A percentile compares a stretch with the other conserved stretches of the same genome.
Evolutionary conservation across 352 stramenopile species (phyloP).

Genomic region (Globisporangium echinulatum): DNA sequence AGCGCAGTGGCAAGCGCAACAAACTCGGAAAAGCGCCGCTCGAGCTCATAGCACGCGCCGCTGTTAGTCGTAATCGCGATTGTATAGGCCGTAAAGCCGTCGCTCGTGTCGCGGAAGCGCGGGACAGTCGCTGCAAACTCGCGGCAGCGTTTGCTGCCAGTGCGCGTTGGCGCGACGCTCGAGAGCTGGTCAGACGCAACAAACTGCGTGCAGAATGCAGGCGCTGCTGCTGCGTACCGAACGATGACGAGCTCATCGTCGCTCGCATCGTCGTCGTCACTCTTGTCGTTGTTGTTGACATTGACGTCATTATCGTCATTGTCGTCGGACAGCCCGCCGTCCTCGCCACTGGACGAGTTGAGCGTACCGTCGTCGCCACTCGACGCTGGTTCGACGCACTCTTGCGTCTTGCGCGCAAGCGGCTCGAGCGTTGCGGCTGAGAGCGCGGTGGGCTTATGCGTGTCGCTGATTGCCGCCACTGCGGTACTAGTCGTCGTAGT

Average conservation of each 20-base stretch:
- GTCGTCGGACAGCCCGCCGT: neutral
- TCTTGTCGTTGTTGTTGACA: slow-evolving; percentile 19
- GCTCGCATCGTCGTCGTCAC: slow-evolving; percentile 25
- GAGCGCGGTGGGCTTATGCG: no score
- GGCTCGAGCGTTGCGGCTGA: slow-evolving; percentile 2
- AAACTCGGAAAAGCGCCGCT: slow-evolving; percentile 79
- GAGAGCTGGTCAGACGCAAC: slow-evolving; percentile 9
- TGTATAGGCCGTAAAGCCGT: slow-evolving; percentile 63
- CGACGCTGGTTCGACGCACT: slow-evolving; percentile 5
- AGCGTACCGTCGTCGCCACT: slow-evolving; percentile 1
- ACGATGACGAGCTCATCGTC: slow-evolving; percentile 69
- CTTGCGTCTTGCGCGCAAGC: neutral
- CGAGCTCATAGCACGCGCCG: slow-evolving; percentile 33
- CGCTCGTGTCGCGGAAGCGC: slow-evolving; percentile 52
- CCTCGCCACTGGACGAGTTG: slow-evolving; percentile 2
- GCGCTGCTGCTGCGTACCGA: slow-evolving; percentile 26
- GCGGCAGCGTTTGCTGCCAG: slow-evolving; percentile 8
- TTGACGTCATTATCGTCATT: slow-evolving; percentile 1
- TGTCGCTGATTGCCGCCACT: slow-evolving; percentile 1
- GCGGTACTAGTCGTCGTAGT: neutral
- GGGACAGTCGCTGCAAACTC: slow-evolving; percentile 51
- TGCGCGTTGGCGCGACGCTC: neutral
- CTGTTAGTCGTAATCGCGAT: slow-evolving; percentile 35
- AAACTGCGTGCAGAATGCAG: slow-evolving; percentile 67
- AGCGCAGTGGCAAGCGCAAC: slow-evolving; percentile 44